These are phyloP conservation scores for Phialocephala sp. DNA, from an alignment of 2,329 filamentous ascomycete genomes.

Conservation along the genomic window DNA sequence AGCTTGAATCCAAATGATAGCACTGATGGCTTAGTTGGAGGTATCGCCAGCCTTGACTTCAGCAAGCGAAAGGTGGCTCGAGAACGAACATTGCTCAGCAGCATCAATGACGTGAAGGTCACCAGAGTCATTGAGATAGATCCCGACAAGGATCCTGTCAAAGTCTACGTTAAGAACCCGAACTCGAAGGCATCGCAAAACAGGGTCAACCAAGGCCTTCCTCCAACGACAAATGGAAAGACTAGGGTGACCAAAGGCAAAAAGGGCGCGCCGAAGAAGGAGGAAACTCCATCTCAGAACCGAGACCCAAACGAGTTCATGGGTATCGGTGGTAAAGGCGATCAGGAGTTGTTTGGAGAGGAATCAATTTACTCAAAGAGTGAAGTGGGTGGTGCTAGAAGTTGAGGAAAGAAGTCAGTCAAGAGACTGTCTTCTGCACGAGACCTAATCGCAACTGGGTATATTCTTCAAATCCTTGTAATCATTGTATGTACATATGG, in stretches of 20 bases:
- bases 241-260: conserved; percentile 34
- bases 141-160: conserved; percentile 63
- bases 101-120: conserved; percentile 76
- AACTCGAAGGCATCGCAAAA: conserved; percentile 48
- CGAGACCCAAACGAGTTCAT: conserved; percentile 79
- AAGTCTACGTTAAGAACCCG: conserved; percentile 77
- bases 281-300: conserved; percentile 70
- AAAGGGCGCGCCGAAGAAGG: conserved; percentile 51
- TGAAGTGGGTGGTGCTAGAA: conserved; percentile 37
- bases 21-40: conserved; percentile 90
- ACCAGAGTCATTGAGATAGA: conserved; percentile 62
- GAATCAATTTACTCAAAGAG: conserved; percentile 58
- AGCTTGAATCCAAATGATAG: conserved; percentile 74
- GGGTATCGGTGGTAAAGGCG: conserved; percentile 83
- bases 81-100: conserved; percentile 84
- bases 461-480: conserved; percentile 21
- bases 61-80: conserved; percentile 78
- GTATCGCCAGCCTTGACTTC: conserved; percentile 82
- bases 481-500: conserved; percentile 8
- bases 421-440: background rate
- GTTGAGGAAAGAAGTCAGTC: conserved; percentile 1
- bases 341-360: conserved; percentile 76
- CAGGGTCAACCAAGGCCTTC: conserved; percentile 49
- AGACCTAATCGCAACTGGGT: background rate
- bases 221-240: conserved; percentile 38